phyloP scores from a whole-genome alignment of 306 rosid species.

The Quercus ilex region DNA sequence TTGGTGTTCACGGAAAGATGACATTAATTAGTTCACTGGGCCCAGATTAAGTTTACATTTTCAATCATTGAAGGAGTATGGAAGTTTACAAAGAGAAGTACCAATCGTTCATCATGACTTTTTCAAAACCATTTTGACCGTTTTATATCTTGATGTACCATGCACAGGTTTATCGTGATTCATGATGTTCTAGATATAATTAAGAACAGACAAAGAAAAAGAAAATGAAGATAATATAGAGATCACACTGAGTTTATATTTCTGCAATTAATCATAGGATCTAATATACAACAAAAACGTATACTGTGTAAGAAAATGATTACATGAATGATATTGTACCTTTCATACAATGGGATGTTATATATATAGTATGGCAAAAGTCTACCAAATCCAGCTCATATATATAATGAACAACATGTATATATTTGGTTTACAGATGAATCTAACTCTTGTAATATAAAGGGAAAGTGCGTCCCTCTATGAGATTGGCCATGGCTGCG shows the following conservation, averaged over 20 bases:
- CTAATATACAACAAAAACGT: background rate
- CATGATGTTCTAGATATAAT: too few species aligned
- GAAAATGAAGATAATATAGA: background rate
- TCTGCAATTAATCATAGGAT: background rate
- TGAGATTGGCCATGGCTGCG: conserved; percentile 24
- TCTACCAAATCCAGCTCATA: background rate
- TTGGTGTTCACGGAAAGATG: background rate
- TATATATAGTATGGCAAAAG: background rate
- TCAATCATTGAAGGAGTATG: background rate
- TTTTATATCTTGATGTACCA: background rate
- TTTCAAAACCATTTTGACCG: background rate
- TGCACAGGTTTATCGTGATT: too few species aligned
- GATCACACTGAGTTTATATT: background rate
- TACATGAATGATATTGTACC: background rate
- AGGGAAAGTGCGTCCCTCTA: background rate
- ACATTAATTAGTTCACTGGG: background rate
- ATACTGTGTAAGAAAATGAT: background rate
- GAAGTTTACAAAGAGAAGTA: background rate
- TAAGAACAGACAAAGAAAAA: background rate
- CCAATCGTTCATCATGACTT: background rate
- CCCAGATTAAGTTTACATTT: background rate
- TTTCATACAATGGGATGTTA: background rate
- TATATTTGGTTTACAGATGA: background rate
- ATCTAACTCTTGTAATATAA: background rate
- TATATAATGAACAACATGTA: background rate